Base-by-base conservation (phyloP, 2,329 filamentous ascomycete species). In the Hypoxylon sp. region DNA sequence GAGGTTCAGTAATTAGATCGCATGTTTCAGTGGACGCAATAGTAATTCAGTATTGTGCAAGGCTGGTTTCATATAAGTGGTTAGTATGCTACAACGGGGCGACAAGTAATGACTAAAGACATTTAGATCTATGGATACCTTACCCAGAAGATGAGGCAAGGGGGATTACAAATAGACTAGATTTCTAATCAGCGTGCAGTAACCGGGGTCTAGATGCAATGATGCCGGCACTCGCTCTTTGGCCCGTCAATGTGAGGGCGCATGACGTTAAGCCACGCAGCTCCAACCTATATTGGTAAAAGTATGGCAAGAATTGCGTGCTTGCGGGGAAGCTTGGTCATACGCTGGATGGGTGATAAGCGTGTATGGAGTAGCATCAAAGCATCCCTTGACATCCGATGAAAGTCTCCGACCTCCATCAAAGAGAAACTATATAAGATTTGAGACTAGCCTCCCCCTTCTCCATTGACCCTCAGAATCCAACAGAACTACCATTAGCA, bases 261-360 rank as follows among this genome's bases (percentile, higher is more conserved):
- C 26, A 51, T 52, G 37, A 55, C 47, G 54, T 40, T 43, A 31
- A 47, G 17, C 38, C 44, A 12, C 35, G 21, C 13, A 13, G 25
- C 27, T 26, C 20, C 20, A 17, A 35, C 8, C 26, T 47, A 23
- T 41, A 60, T 60, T 60, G 60, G 63, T 57, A 64, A 65, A 40
- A 34, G 32, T 35, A 40, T 37, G 41, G 20, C 47, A 17, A 31
- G 9, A 30, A 61, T 66, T 58, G 63, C 64, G 64, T 66, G 64
- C 59, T 64, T 64, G 62, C 60, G 64, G 64, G 64, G 63, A 57
- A 61, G 41, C 36, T 37, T 50, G 30, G 48, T 25, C 21, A 25
- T 25, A 25, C 9, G 35, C 12, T 41, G 25, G 34, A 47, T 32
- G 5, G 41, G 47, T 42, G 43, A 53, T 32, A 42, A 17, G 30